Conservation (phyloP, 140 eudicot genomes). For the Cichorium intybus region DNA sequence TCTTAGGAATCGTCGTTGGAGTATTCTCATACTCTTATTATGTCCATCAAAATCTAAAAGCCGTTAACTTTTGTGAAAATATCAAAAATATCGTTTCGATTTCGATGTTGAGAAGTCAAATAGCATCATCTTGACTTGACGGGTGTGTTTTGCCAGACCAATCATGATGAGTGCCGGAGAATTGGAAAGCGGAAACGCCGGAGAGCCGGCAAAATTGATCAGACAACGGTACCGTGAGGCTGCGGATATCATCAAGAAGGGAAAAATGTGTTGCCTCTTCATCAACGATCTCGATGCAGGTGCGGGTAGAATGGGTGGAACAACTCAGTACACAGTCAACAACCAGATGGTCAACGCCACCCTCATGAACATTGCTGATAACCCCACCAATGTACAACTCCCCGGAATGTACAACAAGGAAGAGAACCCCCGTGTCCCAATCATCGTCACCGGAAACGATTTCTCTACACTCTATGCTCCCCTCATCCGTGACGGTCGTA, state of each 20-base stretch:
- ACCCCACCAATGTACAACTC: conserved; percentile 95
- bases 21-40: background rate
- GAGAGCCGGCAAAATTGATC: conserved; percentile 95
- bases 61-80: background rate
- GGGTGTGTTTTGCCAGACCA: conserved; percentile 51
- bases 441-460: conserved; percentile 95
- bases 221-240: conserved; percentile 98
- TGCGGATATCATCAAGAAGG: conserved; percentile 88
- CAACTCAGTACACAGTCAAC: conserved; percentile 98
- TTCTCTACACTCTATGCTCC: conserved; percentile 96
- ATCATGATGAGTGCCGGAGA: conserved; percentile 99
- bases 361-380: conserved; percentile 98
- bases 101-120: background rate
- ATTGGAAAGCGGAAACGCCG: conserved; percentile 94
- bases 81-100: background rate
- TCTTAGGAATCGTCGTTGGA: no score
- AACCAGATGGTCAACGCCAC: conserved; percentile 99
- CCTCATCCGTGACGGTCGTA: conserved; percentile 98
- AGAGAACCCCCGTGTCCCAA: conserved; percentile 88
- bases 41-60: background rate
- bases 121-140: background rate
- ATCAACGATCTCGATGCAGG: conserved; percentile 99
- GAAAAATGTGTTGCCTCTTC: conserved; percentile 89
- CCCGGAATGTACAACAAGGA: conserved; percentile 99
- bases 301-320: conserved; percentile 96